Percentiles rank a stretch among this genome's conserved stretches.
Conservation (phyloP, 306 rosid genomes). For the Dalbergia cultrata region DNA sequence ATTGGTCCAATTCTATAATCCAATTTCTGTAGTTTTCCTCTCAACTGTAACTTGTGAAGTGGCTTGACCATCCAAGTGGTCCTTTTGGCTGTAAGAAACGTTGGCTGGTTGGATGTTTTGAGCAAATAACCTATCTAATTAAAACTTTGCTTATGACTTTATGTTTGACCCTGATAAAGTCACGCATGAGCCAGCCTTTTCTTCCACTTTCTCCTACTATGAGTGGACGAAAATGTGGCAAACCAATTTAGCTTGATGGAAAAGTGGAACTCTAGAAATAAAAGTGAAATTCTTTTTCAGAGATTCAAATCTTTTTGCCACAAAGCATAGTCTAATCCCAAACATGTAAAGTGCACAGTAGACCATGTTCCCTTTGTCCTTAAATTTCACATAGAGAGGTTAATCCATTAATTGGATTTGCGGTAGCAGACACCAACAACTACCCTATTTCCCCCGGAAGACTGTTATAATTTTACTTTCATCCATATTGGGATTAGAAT, state of each 20-base stretch:
- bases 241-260: slow-evolving; percentile 50
- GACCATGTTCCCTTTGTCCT: slow-evolving; percentile 39
- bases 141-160: slow-evolving; percentile 57
- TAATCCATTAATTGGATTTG: background rate
- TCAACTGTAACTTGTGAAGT: slow-evolving; percentile 5
- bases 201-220: slow-evolving; percentile 61
- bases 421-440: background rate
- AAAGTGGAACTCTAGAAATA: slow-evolving; percentile 45
- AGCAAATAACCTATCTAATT: slow-evolving; percentile 42
- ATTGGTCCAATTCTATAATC: background rate
- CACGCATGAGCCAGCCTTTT: slow-evolving; percentile 64
- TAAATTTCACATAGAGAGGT: slow-evolving; percentile 12
- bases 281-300: slow-evolving; percentile 50
- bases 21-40: background rate
- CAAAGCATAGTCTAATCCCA: slow-evolving; percentile 58
- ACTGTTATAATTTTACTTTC: background rate
- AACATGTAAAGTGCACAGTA: slow-evolving; percentile 60
- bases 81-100: background rate
- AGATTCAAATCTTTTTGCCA: slow-evolving; percentile 68
- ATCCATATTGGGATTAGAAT: background rate
- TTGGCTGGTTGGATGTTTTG: slow-evolving; percentile 32
- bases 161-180: slow-evolving; percentile 79
- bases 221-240: slow-evolving; percentile 55
- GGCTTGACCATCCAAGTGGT: slow-evolving; percentile 26
- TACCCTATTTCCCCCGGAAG: background rate